Conservation (phyloP, 2,329 filamentous ascomycete species). For the Colletotrichum horii region DNA sequence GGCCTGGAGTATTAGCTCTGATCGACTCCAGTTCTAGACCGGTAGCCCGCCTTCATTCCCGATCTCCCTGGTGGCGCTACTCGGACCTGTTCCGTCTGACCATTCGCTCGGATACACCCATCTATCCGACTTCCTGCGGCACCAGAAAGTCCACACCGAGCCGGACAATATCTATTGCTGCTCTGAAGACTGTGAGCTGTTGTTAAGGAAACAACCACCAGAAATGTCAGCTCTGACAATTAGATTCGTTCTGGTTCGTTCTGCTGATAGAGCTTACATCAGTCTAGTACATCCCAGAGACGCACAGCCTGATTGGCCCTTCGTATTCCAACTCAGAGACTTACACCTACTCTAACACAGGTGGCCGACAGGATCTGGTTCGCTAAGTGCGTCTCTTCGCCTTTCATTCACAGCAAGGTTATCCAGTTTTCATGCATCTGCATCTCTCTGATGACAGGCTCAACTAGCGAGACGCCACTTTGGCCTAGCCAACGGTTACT, state of each 20-base stretch:
- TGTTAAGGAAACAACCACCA: neutral
- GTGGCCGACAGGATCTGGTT: neutral
- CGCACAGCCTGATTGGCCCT: neutral
- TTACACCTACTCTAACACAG: neutral
- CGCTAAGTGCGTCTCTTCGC: neutral
- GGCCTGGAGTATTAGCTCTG: neutral
- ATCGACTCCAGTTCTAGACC: neutral
- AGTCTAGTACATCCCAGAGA: neutral
- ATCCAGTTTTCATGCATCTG: neutral
- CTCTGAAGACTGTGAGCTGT: neutral
- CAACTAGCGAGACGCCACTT: neutral
- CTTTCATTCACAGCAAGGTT: neutral
- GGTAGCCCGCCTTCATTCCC: neutral
- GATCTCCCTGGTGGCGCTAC: neutral
- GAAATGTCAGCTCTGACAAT: neutral
- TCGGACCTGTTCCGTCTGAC: neutral
- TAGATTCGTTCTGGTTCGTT: neutral
- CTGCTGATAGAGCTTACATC: neutral
- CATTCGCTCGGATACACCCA: neutral
- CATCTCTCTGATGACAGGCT: neutral
- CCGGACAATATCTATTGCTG: neutral
- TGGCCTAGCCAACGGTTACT: neutral
- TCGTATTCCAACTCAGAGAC: neutral
- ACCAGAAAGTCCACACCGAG: neutral
- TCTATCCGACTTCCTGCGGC: neutral